phyloP scores from a whole-genome alignment of 768 basidiomycete genomes.

The Mycena olivaceomarginata region DNA sequence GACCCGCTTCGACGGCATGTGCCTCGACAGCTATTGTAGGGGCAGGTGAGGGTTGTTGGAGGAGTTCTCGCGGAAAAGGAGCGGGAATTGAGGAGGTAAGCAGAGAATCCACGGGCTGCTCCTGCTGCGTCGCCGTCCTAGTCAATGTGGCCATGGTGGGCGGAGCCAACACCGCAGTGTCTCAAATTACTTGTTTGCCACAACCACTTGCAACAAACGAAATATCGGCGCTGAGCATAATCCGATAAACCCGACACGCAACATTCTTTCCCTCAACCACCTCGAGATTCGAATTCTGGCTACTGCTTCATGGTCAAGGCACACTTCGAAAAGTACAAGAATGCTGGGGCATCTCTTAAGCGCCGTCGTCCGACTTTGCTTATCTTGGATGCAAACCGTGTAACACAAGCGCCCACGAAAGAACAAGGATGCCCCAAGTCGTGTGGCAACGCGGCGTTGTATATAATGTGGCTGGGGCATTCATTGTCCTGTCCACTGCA shows the following conservation, averaged over 20 bases:
- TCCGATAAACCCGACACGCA: no score
- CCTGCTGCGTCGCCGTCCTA: constrained; percentile 29
- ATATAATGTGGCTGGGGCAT: background rate
- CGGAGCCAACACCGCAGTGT: background rate
- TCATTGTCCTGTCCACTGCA: background rate
- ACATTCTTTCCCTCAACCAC: no score
- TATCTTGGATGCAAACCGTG: background rate
- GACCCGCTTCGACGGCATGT: constrained; percentile 29
- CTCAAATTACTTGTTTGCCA: constrained; percentile 14
- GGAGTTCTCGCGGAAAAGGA: constrained; percentile 44
- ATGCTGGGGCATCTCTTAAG: no score
- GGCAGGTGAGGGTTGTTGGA: constrained; percentile 11
- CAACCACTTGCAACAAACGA: no score
- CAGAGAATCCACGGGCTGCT: constrained; percentile 29
- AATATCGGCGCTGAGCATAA: no score
- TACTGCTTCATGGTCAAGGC: no score
- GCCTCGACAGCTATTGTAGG: constrained; percentile 9
- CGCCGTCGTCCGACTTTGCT: no score
- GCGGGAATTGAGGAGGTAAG: constrained; percentile 38
- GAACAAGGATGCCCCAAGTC: background rate
- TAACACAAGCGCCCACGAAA: constrained; percentile 16
- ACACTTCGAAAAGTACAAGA: no score
- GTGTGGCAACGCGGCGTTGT: background rate
- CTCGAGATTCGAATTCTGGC: no score
- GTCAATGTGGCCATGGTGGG: constrained; percentile 42